Conservation (phyloP, 2,329 filamentous ascomycete genomes). For the Neonectria hederae region DNA sequence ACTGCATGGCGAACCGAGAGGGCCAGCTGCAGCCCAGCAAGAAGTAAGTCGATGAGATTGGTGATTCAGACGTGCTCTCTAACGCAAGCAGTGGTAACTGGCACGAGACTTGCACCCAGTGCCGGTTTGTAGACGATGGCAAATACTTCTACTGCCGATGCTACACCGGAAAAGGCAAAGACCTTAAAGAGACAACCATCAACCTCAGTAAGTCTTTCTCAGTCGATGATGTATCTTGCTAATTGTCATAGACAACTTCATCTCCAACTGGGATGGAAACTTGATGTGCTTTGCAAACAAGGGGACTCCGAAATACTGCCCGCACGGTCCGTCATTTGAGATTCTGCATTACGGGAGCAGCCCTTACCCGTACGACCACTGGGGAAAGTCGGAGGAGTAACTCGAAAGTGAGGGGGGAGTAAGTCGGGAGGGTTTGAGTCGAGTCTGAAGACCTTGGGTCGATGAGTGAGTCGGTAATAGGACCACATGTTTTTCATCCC, state of each 20-base stretch:
- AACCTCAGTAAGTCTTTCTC: conserved; percentile 21
- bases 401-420: background rate
- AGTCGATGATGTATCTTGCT: background rate
- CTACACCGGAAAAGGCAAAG: conserved; percentile 5
- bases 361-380: background rate
- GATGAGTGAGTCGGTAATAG: background rate
- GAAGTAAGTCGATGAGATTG: background rate
- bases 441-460: background rate
- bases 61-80: background rate
- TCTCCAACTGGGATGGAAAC: conserved; percentile 26
- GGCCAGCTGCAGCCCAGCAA: conserved; percentile 21
- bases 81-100: conserved; percentile 23
- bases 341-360: background rate
- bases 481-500: background rate
- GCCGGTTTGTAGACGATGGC: conserved; percentile 2
- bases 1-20: conserved; percentile 28
- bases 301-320: conserved; percentile 25
- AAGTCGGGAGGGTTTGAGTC: background rate
- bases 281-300: conserved; percentile 22
- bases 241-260: conserved; percentile 20
- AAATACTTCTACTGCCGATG: conserved; percentile 23
- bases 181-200: background rate
- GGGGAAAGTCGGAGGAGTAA: background rate
- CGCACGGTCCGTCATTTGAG: conserved; percentile 17
- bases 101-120: conserved; percentile 27